Conservation (phyloP, 345 rosid species). For the Acer saccharum region DNA sequence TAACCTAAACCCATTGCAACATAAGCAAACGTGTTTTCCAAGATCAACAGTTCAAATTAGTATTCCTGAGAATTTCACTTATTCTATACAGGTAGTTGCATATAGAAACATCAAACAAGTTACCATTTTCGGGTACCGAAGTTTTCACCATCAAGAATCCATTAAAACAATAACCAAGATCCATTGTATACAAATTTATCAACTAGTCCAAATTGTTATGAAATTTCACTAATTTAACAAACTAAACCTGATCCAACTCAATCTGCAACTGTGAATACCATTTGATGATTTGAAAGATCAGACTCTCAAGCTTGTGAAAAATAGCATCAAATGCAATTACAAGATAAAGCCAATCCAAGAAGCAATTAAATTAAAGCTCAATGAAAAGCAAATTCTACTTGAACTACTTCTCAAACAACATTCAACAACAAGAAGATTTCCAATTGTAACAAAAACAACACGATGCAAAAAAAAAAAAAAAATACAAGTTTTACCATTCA, state of each 20-base stretch:
- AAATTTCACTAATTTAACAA: not conserved
- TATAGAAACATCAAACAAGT: not conserved
- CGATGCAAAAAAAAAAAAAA: not conserved
- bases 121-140: not conserved
- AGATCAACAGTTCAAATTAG: not conserved
- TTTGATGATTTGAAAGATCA: not conserved
- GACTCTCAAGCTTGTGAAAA: not conserved
- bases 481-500: conserved; percentile 53
- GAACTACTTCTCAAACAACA: not conserved
- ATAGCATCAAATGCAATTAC: not conserved
- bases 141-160: not conserved
- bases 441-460: not conserved
- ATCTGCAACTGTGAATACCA: not conserved
- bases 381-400: not conserved
- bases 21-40: not conserved
- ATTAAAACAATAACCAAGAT: not conserved
- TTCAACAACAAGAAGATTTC: not conserved
- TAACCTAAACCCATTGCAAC: not conserved
- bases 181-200: not conserved
- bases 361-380: not conserved
- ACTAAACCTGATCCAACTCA: not conserved
- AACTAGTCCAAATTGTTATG: not conserved
- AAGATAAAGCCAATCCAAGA: conserved; percentile 5
- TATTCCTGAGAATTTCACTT: not conserved
- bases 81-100: not conserved